Evolutionary conservation across 805 yeast genomes (phyloP).

Genomic region (Candida ficus): DNA sequence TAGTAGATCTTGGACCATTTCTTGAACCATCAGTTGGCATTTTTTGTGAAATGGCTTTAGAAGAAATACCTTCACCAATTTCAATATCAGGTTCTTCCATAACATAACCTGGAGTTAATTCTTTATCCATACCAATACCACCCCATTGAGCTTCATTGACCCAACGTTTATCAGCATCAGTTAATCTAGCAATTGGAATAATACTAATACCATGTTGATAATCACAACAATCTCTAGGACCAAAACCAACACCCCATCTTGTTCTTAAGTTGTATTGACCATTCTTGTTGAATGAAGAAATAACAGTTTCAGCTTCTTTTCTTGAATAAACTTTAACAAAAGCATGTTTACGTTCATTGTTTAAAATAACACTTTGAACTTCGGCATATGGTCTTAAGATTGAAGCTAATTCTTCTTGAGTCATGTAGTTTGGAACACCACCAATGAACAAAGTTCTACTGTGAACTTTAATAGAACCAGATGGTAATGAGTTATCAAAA

Average conservation of each 20-base stretch:
- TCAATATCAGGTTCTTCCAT: constrained; percentile 98
- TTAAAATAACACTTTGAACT: constrained; percentile 85
- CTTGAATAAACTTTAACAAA: constrained; percentile 92
- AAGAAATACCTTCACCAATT: constrained; percentile 89
- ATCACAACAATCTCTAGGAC: constrained; percentile 97
- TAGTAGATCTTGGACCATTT: constrained; percentile 79
- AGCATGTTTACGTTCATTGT: constrained; percentile 89
- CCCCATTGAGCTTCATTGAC: constrained; percentile 90
- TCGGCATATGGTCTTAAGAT: constrained; percentile 82
- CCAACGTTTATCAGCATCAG: constrained; percentile 95
- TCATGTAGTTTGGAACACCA: constrained; percentile 83
- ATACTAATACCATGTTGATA: constrained; percentile 86
- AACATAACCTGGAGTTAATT: constrained; percentile 70
- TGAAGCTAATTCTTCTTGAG: constrained; percentile 62
- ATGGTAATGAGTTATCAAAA: constrained; percentile 66
- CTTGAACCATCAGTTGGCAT: constrained; percentile 89
- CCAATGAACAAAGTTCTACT: constrained; percentile 93
- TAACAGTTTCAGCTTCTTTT: constrained; percentile 82
- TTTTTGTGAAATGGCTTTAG: constrained; percentile 84
- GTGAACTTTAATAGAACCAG: constrained; percentile 73
- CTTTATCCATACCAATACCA: constrained; percentile 81
- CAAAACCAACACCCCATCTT: constrained; percentile 98
- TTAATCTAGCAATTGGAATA: constrained; percentile 80
- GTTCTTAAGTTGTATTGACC: constrained; percentile 66
- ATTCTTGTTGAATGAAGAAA: constrained; percentile 65